phyloP scores from a whole-genome alignment of 228 moss, liverwort and hornwort genomes.

The Sphagnum magellanicum region DNA sequence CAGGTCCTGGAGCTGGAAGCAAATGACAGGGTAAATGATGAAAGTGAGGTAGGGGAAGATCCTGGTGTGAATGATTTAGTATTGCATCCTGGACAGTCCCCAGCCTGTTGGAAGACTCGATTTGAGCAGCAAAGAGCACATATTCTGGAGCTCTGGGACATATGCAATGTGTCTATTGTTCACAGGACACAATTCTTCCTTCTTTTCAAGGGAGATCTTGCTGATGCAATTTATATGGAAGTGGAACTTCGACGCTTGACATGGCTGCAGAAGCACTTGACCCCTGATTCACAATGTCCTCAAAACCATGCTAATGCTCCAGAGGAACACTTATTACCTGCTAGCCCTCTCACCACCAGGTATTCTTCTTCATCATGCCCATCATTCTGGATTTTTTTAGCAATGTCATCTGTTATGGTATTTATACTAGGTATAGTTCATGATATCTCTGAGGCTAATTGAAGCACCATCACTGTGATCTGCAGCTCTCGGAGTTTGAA shows the following conservation, averaged over 20 bases:
- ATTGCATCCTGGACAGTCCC: conserved; percentile 57
- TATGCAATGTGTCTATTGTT: conserved; percentile 86
- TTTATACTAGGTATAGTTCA: background rate
- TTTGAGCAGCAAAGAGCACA: conserved; percentile 72
- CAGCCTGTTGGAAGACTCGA: conserved; percentile 64
- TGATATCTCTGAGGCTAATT: background rate
- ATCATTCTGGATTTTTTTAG: background rate
- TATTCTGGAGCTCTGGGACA: conserved; percentile 91
- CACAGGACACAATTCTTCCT: conserved; percentile 92
- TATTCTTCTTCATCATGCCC: conserved; percentile 6
- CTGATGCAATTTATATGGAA: conserved; percentile 89
- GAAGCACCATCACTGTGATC: background rate
- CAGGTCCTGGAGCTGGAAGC: conserved; percentile 96
- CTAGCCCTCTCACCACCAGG: conserved; percentile 76
- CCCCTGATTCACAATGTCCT: conserved; percentile 43
- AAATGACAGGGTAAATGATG: conserved; percentile 38
- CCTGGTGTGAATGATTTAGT: conserved; percentile 53
- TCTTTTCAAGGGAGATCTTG: conserved; percentile 81
- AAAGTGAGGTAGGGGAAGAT: conserved; percentile 37
- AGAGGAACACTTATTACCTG: conserved; percentile 51
- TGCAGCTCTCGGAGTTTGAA: conserved; percentile 68
- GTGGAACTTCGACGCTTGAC: conserved; percentile 84
- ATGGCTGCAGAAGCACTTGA: conserved; percentile 82
- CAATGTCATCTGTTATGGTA: background rate
- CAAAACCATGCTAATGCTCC: conserved; percentile 25